Conservation (phyloP, 768 basidiomycete species). For the Zangia roseola region DNA sequence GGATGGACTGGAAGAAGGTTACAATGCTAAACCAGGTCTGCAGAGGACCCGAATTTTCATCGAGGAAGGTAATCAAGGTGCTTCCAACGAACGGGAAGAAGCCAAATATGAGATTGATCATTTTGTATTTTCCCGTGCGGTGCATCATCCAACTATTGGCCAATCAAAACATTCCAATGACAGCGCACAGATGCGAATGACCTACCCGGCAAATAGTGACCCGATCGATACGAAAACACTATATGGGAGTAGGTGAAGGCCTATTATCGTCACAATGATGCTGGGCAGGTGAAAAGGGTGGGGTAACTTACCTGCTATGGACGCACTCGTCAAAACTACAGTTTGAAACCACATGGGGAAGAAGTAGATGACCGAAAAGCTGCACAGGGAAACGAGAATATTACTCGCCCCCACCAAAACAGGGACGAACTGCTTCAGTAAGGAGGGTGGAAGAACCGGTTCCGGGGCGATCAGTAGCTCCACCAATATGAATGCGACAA, state of each 20-base stretch:
- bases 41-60: conserved; percentile 41
- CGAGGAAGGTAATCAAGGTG: conserved; percentile 39
- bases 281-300: neutral
- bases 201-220: conserved; percentile 51
- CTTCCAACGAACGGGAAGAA: conserved; percentile 49
- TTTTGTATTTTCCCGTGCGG: conserved; percentile 51
- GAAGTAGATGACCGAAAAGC: conserved; percentile 75
- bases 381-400: conserved; percentile 71
- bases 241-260: conserved; percentile 52
- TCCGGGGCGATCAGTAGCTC: conserved; percentile 66
- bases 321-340: conserved; percentile 64
- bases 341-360: conserved; percentile 87
- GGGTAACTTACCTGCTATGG: conserved; percentile 55
- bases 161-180: neutral
- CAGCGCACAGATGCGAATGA: neutral
- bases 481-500: conserved; percentile 54
- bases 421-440: conserved; percentile 66
- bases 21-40: conserved; percentile 55
- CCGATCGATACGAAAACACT: conserved; percentile 47
- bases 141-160: conserved; percentile 46
- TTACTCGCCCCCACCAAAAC: conserved; percentile 71
- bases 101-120: conserved; percentile 48
- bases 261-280: conserved; percentile 24
- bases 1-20: conserved; percentile 6
- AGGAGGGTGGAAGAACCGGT: conserved; percentile 67